These are phyloP conservation scores for Hansenula lynferdii DNA, from an alignment of 1,139 yeast species.

Conservation along the genomic window DNA sequence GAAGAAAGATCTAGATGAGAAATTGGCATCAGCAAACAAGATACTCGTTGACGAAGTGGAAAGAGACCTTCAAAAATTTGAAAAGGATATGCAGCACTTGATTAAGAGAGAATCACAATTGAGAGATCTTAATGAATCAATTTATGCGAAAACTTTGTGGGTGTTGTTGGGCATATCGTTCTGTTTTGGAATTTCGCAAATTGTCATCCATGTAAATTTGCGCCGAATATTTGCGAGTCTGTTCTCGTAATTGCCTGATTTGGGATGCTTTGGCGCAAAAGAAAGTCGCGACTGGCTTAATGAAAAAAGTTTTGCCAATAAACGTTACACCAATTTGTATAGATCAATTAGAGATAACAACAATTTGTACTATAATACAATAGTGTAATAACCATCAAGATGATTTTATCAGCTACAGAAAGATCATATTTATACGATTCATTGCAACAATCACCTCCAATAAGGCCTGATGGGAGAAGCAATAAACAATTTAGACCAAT, in stretches of 20 bases:
- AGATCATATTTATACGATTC: constrained; percentile 77
- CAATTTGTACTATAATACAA: background rate
- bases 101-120: constrained; percentile 12
- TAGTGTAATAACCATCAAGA: constrained; percentile 18
- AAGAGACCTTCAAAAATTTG: constrained; percentile 1
- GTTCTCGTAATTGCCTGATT: background rate
- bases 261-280: background rate
- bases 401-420: constrained; percentile 84
- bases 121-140: constrained; percentile 17
- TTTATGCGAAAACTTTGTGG: constrained; percentile 3
- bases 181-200: constrained; percentile 7
- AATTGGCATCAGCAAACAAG: background rate
- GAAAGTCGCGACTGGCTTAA: too few species aligned
- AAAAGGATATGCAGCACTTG: constrained; percentile 4
- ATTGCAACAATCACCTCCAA: constrained; percentile 52
- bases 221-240: constrained; percentile 4
- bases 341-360: too few species aligned
- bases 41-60: constrained; percentile 3
- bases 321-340: too few species aligned
- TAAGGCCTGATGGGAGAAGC: constrained; percentile 80
- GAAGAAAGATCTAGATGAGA: constrained; percentile 4
- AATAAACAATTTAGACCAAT: constrained; percentile 76
- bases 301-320: too few species aligned
- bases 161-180: constrained; percentile 5
- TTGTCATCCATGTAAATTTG: constrained; percentile 5